Conservation (phyloP, 805 yeast species). For the Saccharomycopsis olivae region DNA sequence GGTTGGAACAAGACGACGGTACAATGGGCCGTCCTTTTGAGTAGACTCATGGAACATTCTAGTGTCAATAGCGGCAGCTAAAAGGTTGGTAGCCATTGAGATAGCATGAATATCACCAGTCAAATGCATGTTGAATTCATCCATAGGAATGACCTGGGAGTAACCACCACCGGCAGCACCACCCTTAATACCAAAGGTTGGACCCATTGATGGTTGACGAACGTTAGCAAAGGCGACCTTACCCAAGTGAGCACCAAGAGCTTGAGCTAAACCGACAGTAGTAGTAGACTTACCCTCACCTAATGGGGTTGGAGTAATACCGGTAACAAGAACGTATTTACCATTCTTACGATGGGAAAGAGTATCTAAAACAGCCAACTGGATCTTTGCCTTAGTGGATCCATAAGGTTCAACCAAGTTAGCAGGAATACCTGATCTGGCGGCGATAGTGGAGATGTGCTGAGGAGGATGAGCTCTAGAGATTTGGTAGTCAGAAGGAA, state of each 20-base stretch:
- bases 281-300: constrained; percentile 86
- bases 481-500: constrained; percentile 73
- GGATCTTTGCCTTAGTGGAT: constrained; percentile 66
- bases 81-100: constrained; percentile 68
- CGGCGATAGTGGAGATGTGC: constrained; percentile 55
- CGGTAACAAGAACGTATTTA: constrained; percentile 66
- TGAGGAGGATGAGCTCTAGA: constrained; percentile 70
- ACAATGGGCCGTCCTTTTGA: constrained; percentile 61
- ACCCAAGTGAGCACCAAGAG: constrained; percentile 64
- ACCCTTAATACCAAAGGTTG: constrained; percentile 81
- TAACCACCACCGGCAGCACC: constrained; percentile 92
- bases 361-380: constrained; percentile 51
- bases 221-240: constrained; percentile 69
- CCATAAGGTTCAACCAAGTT: constrained; percentile 69
- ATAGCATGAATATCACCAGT: constrained; percentile 85
- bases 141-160: constrained; percentile 83
- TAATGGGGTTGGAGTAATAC: constrained; percentile 78
- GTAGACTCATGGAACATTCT: constrained; percentile 78
- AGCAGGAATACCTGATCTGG: constrained; percentile 56
- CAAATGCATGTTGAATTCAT: constrained; percentile 76
- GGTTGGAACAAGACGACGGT: constrained; percentile 64
- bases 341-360: constrained; percentile 51
- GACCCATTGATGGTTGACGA: constrained; percentile 85
- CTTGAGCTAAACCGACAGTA: constrained; percentile 74
- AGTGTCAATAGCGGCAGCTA: constrained; percentile 81